These are phyloP conservation scores for Hanseniaspora valbyensis DNA, from an alignment of 805 yeast genomes.

Conservation along the genomic window DNA sequence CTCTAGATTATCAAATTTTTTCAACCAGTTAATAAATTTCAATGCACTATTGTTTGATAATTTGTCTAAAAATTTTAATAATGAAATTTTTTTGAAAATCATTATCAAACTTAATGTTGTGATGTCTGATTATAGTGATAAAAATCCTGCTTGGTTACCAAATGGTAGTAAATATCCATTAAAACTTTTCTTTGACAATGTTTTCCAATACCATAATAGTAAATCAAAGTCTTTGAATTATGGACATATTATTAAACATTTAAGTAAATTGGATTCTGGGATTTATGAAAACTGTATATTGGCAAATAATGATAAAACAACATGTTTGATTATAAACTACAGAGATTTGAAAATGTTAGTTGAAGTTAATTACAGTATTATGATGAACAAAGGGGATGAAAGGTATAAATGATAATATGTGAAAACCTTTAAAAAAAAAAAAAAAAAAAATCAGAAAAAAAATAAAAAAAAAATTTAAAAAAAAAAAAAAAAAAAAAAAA, in stretches of 20 bases:
- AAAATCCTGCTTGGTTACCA: constrained; percentile 55
- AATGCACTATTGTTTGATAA: constrained; percentile 52
- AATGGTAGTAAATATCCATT: constrained; percentile 65
- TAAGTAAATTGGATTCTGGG: constrained; percentile 90
- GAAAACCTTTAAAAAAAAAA: not conserved
- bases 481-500: not conserved
- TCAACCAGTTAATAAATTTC: constrained; percentile 42
- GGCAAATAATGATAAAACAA: constrained; percentile 74
- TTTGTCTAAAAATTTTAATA: constrained; percentile 67
- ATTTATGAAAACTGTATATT: constrained; percentile 70
- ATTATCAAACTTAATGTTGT: constrained; percentile 71
- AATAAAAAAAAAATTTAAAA: not conserved
- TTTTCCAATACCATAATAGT: constrained; percentile 66
- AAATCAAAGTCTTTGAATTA: constrained; percentile 75
- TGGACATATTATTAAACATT: constrained; percentile 62
- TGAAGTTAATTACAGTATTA: constrained; percentile 28
- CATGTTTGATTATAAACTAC: constrained; percentile 73
- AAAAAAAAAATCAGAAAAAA: not conserved
- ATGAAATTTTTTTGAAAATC: constrained; percentile 73
- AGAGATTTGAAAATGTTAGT: constrained; percentile 67
- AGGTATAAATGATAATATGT: not conserved
- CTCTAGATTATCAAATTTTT: constrained; percentile 33
- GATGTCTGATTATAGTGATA: constrained; percentile 52
- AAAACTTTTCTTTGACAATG: constrained; percentile 67
- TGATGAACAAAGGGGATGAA: not conserved